A percentile compares a stretch with the other conserved stretches of the same genome.
These are phyloP conservation scores for Fusarium goolgardi DNA, from an alignment of 2,329 filamentous ascomycete species.

Conservation along the genomic window DNA sequence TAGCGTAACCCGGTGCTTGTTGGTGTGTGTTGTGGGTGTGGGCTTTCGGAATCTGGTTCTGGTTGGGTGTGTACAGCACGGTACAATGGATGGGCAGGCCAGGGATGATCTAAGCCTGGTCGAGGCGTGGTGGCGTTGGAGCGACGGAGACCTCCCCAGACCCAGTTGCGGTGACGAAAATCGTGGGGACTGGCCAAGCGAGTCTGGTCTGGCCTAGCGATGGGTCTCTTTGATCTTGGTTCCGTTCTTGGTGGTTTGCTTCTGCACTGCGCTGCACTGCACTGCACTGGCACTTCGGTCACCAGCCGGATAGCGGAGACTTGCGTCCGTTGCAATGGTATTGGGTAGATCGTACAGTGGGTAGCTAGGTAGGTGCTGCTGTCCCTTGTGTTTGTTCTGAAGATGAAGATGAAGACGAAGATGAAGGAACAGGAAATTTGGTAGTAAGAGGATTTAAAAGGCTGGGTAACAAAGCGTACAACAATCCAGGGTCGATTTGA, in stretches of 20 bases:
- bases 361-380: slow-evolving; percentile 21
- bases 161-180: slow-evolving; percentile 47
- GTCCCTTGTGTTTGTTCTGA: slow-evolving; percentile 5
- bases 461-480: background rate
- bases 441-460: background rate
- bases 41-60: slow-evolving; percentile 11
- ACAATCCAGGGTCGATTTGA: background rate
- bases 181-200: slow-evolving; percentile 40
- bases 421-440: background rate
- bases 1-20: slow-evolving; percentile 26
- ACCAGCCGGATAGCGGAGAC: slow-evolving; percentile 39
- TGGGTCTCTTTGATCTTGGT: slow-evolving; percentile 1
- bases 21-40: slow-evolving; percentile 30
- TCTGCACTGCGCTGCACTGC: background rate
- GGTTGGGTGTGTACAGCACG: slow-evolving; percentile 24
- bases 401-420: background rate
- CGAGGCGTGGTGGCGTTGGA: slow-evolving; percentile 46
- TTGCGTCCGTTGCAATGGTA: slow-evolving; percentile 35
- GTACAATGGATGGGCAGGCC: slow-evolving; percentile 28
- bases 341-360: slow-evolving; percentile 29
- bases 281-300: slow-evolving; percentile 39
- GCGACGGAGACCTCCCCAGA: slow-evolving; percentile 35
- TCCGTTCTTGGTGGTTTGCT: slow-evolving; percentile 14
- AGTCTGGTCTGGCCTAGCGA: slow-evolving; percentile 17
- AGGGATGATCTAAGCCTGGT: slow-evolving; percentile 43